Conservation (phyloP, 805 yeast species). For the Zygoascus ofunaensis region DNA sequence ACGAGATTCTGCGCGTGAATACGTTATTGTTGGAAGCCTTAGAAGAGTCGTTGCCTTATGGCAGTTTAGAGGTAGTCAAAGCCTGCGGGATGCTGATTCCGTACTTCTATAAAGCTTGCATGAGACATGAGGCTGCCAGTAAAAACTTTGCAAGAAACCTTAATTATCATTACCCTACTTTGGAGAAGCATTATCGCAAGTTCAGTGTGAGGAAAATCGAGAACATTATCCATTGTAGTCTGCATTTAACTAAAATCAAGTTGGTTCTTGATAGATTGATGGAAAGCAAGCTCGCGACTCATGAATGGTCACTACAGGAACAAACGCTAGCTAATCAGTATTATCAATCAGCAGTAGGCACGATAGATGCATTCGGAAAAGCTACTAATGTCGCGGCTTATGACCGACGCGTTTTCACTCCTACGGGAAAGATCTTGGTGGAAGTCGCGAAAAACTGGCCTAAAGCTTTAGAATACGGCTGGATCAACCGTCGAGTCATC, state of each 20-base stretch:
- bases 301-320: slow-evolving; percentile 35
- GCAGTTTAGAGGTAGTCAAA: slow-evolving; percentile 65
- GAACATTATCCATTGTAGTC: slow-evolving; percentile 55
- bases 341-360: slow-evolving; percentile 46
- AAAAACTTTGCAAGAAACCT: slow-evolving; percentile 47
- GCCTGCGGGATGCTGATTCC: slow-evolving; percentile 81
- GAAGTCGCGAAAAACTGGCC: slow-evolving; percentile 89
- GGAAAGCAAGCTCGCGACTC: slow-evolving; percentile 22
- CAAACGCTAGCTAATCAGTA: slow-evolving; percentile 31
- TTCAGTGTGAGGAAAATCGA: slow-evolving; percentile 44
- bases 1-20: slow-evolving; percentile 84
- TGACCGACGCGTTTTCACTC: slow-evolving; percentile 69
- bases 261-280: slow-evolving; percentile 56
- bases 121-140: slow-evolving; percentile 90
- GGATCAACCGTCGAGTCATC: slow-evolving; percentile 80
- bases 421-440: slow-evolving; percentile 79
- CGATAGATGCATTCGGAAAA: slow-evolving; percentile 75
- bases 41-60: slow-evolving; percentile 54
- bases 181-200: slow-evolving; percentile 15
- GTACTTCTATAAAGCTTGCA: slow-evolving; percentile 84
- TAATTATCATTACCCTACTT: slow-evolving; percentile 33
- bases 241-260: slow-evolving; percentile 64
- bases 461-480: slow-evolving; percentile 71
- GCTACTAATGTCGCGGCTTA: slow-evolving; percentile 25
- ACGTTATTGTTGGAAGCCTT: slow-evolving; percentile 74